Evolutionary conservation across 768 basidiomycete genomes (phyloP), one percentile per base, ranked within the genome.

Genomic region (Pluteus cervinus): DNA sequence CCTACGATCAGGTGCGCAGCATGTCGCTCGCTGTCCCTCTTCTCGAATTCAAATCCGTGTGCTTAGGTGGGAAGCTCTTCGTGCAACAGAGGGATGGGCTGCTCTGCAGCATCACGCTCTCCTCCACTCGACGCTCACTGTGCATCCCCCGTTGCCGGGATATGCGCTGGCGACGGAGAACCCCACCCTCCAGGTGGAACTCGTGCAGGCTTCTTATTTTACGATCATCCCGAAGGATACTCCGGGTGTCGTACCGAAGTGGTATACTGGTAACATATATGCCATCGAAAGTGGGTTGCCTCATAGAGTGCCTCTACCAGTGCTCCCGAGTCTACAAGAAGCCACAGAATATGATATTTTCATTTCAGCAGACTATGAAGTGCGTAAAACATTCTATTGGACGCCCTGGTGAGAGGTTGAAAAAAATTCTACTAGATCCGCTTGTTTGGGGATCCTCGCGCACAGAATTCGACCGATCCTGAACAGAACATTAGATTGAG

Each of bases 261-360:
- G 90, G 90, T 72, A 82, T 54, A 59, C 75, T n/a, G 90, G 88
- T 23, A 88, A 94, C 53, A 79, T 94, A n/a, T 94, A 94, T 53
- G 63, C 66, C 16, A 65, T 84, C 58, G 71, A 76, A 40, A 61
- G 62, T 20, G 58, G 75, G 14, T 65, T 74, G 8, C 64, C 67
- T 11, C 74, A 71, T 40, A 40, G 60, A 23, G 66, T 80, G 23
- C 55, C 53, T 17, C 62, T 83, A 31, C 84, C 79, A 21, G 51
- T 48, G 2, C 49, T 56, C 10, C 76, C 73, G 1, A 74, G 64
- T 14, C 17, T 43, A 3, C 58, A 43, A 2, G 34, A 45, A 11
- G 72, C 69, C 24, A 80, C 70, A 14, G 63, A 51, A 12, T 91
- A 87, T 47, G 71, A 81, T 36, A 50, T 92, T 3, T 75, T 85